Evolutionary conservation across 2,329 filamentous ascomycete species (phyloP).

Genomic region (Fusarium burgessii): DNA sequence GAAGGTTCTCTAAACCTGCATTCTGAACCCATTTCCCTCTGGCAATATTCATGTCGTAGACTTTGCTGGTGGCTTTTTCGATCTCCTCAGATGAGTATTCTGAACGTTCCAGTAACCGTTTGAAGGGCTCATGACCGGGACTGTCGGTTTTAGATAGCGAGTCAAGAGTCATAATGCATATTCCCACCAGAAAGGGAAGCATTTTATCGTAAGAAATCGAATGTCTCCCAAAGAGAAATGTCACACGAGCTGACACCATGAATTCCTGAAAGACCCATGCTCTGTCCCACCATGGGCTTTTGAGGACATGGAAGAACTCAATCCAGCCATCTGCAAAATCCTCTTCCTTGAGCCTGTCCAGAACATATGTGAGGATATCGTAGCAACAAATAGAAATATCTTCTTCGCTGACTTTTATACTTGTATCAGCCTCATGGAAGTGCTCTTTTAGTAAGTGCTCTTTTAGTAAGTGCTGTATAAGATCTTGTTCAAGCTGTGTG

Average conservation of each 20-base stretch:
- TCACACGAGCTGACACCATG: background rate
- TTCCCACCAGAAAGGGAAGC: background rate
- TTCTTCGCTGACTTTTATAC: no score
- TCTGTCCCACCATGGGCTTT: conserved; percentile 13
- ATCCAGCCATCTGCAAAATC: background rate
- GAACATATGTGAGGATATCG: background rate
- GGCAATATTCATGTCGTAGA: background rate
- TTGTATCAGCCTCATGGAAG: background rate
- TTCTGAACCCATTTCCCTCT: rapidly evolving
- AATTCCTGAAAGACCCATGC: conserved; percentile 23
- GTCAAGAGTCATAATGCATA: background rate
- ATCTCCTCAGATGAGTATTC: background rate
- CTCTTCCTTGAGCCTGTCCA: rapidly evolving
- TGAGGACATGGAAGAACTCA: rapidly evolving
- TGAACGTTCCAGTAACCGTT: background rate
- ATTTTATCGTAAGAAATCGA: background rate
- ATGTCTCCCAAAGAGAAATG: background rate
- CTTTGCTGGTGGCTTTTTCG: rapidly evolving
- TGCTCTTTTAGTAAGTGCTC: background rate
- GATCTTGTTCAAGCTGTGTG: rapidly evolving
- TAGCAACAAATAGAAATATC: no score
- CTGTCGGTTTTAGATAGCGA: background rate
- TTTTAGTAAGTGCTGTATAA: background rate
- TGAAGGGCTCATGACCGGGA: background rate
- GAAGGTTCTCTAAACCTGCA: background rate